A percentile compares a stretch with the other conserved stretches of the same genome.
These are phyloP conservation scores for Wickerhamiella qilinensis DNA, from an alignment of 805 yeast species.

Conservation along the genomic window DNA sequence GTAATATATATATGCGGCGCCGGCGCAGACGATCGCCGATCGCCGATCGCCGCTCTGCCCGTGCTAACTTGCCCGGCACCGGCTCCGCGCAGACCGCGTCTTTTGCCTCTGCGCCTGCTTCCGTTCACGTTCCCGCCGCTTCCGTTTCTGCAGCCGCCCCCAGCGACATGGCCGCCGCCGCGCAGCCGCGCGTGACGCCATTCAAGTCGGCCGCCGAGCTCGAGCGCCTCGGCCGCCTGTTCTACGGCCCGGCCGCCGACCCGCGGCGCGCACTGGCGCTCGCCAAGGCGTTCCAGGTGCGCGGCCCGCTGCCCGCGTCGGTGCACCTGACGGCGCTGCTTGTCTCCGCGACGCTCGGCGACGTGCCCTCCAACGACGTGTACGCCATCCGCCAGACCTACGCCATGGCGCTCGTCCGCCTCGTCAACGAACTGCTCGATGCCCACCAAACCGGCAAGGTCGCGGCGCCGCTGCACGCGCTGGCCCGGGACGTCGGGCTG, in stretches of 20 bases:
- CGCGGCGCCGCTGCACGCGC: conserved; percentile 61
- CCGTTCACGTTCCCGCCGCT: no score
- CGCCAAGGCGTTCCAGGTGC: conserved; percentile 13
- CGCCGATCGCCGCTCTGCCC: no score
- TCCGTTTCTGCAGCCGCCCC: no score
- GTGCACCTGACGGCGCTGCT: conserved; percentile 16
- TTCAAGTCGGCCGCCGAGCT: background rate
- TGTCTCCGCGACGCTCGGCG: conserved; percentile 11
- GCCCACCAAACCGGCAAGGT: conserved; percentile 64
- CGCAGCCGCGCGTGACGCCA: background rate
- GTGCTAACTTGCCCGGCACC: no score
- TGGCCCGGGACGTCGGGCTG: conserved; percentile 53
- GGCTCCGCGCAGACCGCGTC: no score
- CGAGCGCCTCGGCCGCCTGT: background rate
- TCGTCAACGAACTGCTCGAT: conserved; percentile 84
- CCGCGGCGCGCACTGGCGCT: conserved; percentile 13
- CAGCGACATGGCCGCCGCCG: background rate
- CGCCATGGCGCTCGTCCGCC: conserved; percentile 43
- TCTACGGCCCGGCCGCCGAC: background rate
- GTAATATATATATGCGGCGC: no score
- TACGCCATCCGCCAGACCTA: conserved; percentile 15
- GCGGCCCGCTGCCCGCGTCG: conserved; percentile 16
- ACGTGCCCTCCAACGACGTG: conserved; percentile 12
- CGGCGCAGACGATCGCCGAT: no score
- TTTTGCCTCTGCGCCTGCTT: no score